These are phyloP conservation scores for Hypsizygus marmoreus DNA, from an alignment of 768 basidiomycete species.

Conservation along the genomic window DNA sequence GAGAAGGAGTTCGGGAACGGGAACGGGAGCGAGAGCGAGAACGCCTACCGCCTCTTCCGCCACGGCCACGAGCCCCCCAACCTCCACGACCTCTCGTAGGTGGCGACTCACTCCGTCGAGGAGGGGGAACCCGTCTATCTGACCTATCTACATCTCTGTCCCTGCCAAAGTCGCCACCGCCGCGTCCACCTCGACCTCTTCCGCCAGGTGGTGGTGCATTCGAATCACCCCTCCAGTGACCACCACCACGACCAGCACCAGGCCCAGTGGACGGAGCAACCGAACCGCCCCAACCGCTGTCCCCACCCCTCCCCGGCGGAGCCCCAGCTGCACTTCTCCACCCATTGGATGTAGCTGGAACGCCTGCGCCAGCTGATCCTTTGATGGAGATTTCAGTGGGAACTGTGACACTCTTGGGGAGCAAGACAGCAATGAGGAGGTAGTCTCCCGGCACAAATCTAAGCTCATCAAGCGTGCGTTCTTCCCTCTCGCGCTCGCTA, in stretches of 20 bases:
- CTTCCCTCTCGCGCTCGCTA: slow-evolving; percentile 55
- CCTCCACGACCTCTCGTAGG: slow-evolving; percentile 34
- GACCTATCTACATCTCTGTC: slow-evolving; percentile 31
- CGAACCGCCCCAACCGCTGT: slow-evolving; percentile 50
- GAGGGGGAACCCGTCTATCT: slow-evolving; percentile 51
- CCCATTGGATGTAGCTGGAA: slow-evolving; percentile 27
- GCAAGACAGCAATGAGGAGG: slow-evolving; percentile 69
- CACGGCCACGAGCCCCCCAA: slow-evolving; percentile 35
- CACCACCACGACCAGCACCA: slow-evolving; percentile 53
- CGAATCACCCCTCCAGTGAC: slow-evolving; percentile 78
- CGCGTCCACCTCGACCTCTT: slow-evolving; percentile 42
- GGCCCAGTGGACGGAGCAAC: slow-evolving; percentile 34
- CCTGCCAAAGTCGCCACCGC: slow-evolving; percentile 33
- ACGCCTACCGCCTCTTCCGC: slow-evolving; percentile 31
- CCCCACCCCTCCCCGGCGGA: slow-evolving; percentile 36
- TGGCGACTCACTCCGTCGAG: slow-evolving; percentile 49
- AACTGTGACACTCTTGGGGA: slow-evolving; percentile 65
- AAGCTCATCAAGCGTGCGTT: slow-evolving; percentile 77
- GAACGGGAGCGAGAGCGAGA: slow-evolving; percentile 40
- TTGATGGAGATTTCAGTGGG: slow-evolving; percentile 57
- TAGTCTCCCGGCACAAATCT: slow-evolving; percentile 83
- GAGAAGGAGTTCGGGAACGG: slow-evolving; percentile 41
- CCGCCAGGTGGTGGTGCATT: slow-evolving; percentile 42
- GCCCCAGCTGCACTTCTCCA: slow-evolving; percentile 35
- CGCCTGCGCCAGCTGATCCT: slow-evolving; percentile 39